These are phyloP conservation scores for Forsythia suspensa DNA, from an alignment of 257 asterid species.

Conservation along the genomic window DNA sequence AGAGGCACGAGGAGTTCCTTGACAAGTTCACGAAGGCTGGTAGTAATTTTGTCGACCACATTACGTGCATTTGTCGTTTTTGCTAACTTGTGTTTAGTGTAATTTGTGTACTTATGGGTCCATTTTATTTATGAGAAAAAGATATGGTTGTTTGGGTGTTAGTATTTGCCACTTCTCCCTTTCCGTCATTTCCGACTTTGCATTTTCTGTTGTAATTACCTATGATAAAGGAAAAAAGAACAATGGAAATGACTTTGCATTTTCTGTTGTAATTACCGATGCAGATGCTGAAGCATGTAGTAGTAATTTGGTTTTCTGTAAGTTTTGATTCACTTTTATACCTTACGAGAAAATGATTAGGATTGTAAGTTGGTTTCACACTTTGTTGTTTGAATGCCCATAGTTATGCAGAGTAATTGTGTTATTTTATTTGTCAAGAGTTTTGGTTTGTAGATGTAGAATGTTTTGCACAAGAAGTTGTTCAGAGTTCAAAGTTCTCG, in stretches of 20 bases:
- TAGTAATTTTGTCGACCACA: conserved; percentile 22
- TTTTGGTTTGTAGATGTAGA: not conserved
- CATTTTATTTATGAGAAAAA: not conserved
- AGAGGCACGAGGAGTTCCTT: conserved; percentile 57
- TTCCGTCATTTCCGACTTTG: not conserved
- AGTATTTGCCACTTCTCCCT: not conserved
- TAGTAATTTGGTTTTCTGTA: not conserved
- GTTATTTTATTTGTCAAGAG: not conserved
- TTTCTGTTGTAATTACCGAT: not conserved
- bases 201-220: not conserved
- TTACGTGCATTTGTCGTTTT: not conserved
- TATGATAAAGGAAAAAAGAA: not conserved
- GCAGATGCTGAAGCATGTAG: not conserved
- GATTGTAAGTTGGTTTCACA: not conserved
- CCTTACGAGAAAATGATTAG: not conserved
- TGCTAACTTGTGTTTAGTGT: not conserved
- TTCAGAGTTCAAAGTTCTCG: not conserved
- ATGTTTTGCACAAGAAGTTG: not conserved
- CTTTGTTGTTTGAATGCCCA: not conserved
- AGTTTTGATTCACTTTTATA: not conserved
- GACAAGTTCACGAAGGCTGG: conserved; percentile 67
- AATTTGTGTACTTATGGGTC: not conserved
- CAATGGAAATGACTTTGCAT: not conserved
- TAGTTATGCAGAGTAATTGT: not conserved
- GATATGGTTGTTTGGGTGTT: not conserved